These are phyloP conservation scores for Seiridium cupressi DNA, from an alignment of 2,329 filamentous ascomycete genomes.

Conservation along the genomic window DNA sequence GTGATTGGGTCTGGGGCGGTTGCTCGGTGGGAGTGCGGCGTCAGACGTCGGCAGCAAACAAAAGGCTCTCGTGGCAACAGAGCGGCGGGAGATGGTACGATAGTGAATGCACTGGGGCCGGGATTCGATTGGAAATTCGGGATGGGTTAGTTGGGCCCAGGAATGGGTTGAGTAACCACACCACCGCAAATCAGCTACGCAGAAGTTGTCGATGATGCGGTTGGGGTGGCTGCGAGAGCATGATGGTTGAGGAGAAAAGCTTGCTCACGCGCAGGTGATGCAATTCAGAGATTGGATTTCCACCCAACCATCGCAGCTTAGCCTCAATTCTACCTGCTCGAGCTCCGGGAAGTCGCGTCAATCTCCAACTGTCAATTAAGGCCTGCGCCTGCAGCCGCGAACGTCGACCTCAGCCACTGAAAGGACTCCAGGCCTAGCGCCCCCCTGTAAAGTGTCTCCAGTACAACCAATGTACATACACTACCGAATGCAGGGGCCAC, in stretches of 20 bases:
- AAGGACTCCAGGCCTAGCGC: too few species aligned
- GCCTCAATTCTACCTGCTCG: background rate
- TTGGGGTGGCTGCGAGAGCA: background rate
- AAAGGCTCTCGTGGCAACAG: background rate
- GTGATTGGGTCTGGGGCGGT: background rate
- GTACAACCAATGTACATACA: too few species aligned
- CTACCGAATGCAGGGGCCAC: too few species aligned
- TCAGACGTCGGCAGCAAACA: background rate
- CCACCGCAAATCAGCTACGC: background rate
- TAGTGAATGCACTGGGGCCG: background rate
- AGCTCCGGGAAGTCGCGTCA: conserved; percentile 1
- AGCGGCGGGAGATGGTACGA: background rate
- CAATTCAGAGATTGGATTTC: conserved; percentile 5
- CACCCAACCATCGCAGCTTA: conserved; percentile 2
- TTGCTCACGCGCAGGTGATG: conserved; percentile 4
- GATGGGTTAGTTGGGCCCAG: background rate
- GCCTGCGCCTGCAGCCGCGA: background rate
- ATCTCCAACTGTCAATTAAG: conserved; percentile 2
- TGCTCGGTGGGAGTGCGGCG: background rate
- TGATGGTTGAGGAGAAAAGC: background rate
- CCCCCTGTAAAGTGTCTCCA: too few species aligned
- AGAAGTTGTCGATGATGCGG: background rate
- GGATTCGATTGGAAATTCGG: background rate
- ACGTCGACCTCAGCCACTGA: too few species aligned
- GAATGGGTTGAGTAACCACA: background rate